Conservation (phyloP, 139 green algal genomes). For the Chlorella ohadii region DNA sequence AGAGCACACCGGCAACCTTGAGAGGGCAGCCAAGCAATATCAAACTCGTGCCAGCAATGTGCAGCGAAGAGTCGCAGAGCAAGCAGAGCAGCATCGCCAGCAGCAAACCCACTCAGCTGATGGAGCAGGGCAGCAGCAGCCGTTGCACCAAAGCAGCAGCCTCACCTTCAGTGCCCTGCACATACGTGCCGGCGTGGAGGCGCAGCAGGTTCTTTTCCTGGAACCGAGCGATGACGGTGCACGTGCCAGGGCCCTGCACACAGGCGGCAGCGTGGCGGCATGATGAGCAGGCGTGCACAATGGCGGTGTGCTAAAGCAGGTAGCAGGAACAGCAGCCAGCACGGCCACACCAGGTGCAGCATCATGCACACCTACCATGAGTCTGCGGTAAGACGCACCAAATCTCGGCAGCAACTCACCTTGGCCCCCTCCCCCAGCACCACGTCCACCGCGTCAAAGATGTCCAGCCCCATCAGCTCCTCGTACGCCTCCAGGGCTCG, state of each 20-base stretch:
- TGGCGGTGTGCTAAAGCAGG: no score
- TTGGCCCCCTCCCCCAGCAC: slow-evolving; percentile 57
- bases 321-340: not conserved
- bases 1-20: no score
- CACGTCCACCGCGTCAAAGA: slow-evolving; percentile 70
- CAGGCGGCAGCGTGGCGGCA: not conserved
- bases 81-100: no score
- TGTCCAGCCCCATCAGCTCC: slow-evolving; percentile 65
- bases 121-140: no score
- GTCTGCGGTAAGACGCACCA: no score
- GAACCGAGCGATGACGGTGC: slow-evolving; percentile 61
- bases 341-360: no score
- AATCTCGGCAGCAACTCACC: slow-evolving; percentile 28
- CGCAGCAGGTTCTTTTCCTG: slow-evolving; percentile 63
- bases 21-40: no score
- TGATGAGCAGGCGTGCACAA: slow-evolving; percentile 3
- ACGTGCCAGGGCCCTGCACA: slow-evolving; percentile 47
- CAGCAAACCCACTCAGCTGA: no score
- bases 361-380: no score
- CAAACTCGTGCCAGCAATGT: no score
- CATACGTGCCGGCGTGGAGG: slow-evolving; percentile 70
- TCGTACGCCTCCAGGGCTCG: slow-evolving; percentile 59
- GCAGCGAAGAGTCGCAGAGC: no score
- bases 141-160: no score
- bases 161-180: slow-evolving; percentile 59